A percentile compares a stretch with the other conserved stretches of the same genome.
Conservation (phyloP, 2,329 filamentous ascomycete species). For the Exutisphaerella laricina region DNA sequence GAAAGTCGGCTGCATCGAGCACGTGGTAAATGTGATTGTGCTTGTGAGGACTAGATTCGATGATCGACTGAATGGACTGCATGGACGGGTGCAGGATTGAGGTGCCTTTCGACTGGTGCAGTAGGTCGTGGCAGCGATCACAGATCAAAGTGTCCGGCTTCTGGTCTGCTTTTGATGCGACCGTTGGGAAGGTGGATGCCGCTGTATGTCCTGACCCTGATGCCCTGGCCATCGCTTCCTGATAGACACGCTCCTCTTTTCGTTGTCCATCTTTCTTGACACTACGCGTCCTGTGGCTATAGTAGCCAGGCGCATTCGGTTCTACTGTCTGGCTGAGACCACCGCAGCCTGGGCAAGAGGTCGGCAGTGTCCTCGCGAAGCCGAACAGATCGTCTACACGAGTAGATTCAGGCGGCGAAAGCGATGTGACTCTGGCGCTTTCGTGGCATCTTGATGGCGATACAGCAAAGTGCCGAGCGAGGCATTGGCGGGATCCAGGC, state of each 20-base stretch:
- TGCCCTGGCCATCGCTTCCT: conserved; percentile 27
- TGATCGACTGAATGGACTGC: conserved; percentile 73
- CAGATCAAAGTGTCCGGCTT: conserved; percentile 49
- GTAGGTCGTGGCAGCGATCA: conserved; percentile 77
- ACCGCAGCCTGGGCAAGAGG: conserved; percentile 56
- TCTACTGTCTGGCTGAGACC: conserved; percentile 54
- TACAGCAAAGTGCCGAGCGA: no score
- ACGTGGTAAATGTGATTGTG: conserved; percentile 95
- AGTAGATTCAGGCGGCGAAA: no score
- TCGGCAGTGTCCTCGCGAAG: conserved; percentile 22
- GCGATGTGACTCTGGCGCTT: no score
- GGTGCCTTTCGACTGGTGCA: conserved; percentile 66
- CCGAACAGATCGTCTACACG: conserved; percentile 1
- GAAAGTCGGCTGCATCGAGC: conserved; percentile 92
- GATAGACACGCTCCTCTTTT: conserved; percentile 36
- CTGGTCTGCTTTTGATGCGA: not conserved
- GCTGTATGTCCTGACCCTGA: not conserved
- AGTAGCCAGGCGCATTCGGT: conserved; percentile 53
- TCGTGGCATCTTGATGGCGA: no score
- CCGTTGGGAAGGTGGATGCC: not conserved
- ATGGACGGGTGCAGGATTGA: conserved; percentile 77
- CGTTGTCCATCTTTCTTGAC: conserved; percentile 21
- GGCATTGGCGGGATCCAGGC: no score
- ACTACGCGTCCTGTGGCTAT: conserved; percentile 45
- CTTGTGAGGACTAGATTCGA: conserved; percentile 81